These are phyloP conservation scores for Yueomyces sinensis DNA, from an alignment of 805 yeast species.

Conservation along the genomic window DNA sequence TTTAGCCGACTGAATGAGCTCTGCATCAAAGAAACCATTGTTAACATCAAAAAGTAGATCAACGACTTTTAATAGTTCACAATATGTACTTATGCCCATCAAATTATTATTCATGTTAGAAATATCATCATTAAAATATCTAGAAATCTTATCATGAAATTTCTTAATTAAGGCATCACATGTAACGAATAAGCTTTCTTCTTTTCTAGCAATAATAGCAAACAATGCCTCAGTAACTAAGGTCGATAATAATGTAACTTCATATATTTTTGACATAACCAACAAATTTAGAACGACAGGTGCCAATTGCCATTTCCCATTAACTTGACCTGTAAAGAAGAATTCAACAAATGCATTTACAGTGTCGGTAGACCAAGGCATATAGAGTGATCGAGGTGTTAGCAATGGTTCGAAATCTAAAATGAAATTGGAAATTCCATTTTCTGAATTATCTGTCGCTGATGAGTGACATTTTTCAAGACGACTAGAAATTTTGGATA, in stretches of 20 bases:
- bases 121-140: slow-evolving; percentile 15
- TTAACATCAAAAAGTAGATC: slow-evolving; percentile 45
- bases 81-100: slow-evolving; percentile 16
- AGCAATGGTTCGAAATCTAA: slow-evolving; percentile 42
- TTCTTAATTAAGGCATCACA: slow-evolving; percentile 14
- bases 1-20: slow-evolving; percentile 33
- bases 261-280: slow-evolving; percentile 49
- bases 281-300: slow-evolving; percentile 59
- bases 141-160: slow-evolving; percentile 12
- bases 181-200: slow-evolving; percentile 28
- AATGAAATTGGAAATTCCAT: slow-evolving; percentile 4
- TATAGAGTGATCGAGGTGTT: slow-evolving; percentile 53
- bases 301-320: slow-evolving; percentile 53
- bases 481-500: not conserved
- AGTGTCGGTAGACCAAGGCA: slow-evolving; percentile 53
- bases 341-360: slow-evolving; percentile 59
- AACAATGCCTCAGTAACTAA: slow-evolving; percentile 54
- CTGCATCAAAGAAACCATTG: slow-evolving; percentile 49
- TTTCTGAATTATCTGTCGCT: slow-evolving; percentile 5
- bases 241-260: slow-evolving; percentile 57
- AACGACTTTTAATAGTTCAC: slow-evolving; percentile 35
- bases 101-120: slow-evolving; percentile 11
- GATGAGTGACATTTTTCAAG: not conserved
- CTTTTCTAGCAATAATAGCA: slow-evolving; percentile 57
- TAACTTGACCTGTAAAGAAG: slow-evolving; percentile 67